phyloP scores from a whole-genome alignment of 2,329 filamentous ascomycete species.

The Trichoderma afroharzianum region DNA sequence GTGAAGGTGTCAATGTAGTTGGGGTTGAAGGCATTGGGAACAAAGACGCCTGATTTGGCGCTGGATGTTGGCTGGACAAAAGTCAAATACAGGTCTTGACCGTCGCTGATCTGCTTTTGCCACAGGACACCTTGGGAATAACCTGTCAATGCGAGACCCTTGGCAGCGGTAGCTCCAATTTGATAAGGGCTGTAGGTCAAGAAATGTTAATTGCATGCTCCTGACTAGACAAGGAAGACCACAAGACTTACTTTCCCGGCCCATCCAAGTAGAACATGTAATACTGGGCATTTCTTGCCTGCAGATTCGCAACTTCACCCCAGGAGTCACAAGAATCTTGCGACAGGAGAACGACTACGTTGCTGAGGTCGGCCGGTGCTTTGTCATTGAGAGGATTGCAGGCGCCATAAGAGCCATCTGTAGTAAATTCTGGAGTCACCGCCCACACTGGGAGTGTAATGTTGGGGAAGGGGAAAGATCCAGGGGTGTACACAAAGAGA shows the following conservation, averaged over 20 bases:
- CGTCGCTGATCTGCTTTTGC: neutral
- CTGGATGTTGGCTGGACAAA: neutral
- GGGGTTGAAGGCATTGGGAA: constrained; percentile 41
- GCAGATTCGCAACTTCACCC: constrained; percentile 50
- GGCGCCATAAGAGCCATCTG: constrained; percentile 40
- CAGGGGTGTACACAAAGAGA: neutral
- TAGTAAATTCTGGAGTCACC: constrained; percentile 45
- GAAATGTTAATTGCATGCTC: neutral
- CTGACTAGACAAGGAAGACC: neutral
- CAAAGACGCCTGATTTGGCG: neutral
- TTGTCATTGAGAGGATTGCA: constrained; percentile 50
- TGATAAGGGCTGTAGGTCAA: neutral
- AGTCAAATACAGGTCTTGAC: neutral
- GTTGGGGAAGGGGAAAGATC: neutral
- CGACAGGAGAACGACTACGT: constrained; percentile 56
- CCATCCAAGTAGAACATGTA: constrained; percentile 60
- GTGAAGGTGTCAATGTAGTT: constrained; percentile 52
- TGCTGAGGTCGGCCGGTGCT: constrained; percentile 52
- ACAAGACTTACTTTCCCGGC: neutral
- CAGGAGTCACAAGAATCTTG: constrained; percentile 49
- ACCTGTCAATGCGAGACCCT: constrained; percentile 30
- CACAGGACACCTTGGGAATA: constrained; percentile 28
- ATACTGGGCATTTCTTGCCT: constrained; percentile 59
- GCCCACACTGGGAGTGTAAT: constrained; percentile 45
- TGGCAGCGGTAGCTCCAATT: constrained; percentile 22